Base-by-base conservation (phyloP, 2,329 filamentous ascomycete species). In the Colletotrichum camelliae region DNA sequence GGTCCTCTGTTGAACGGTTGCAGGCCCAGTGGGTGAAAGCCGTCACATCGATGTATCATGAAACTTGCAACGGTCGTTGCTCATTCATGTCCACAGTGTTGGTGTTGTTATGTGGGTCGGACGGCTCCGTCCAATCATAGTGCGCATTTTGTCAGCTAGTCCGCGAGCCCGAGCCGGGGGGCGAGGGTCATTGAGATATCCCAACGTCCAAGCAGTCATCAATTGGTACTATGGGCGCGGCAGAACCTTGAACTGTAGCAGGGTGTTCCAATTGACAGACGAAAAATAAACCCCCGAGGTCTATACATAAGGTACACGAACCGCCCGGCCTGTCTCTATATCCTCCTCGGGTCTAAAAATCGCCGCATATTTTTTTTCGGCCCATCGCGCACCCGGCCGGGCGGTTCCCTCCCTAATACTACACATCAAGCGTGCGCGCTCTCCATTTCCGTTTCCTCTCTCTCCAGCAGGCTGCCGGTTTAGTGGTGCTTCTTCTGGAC, bases 401-500 rank as follows among this genome's bases (percentile, higher is more conserved):
- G 72, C 74, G 74, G 55, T 75, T 66, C 57, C 52, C 66, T 71
- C 37, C 60, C 43, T 74, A 74, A 76, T 67, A 76, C 74, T 76
- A 75, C 72, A 76, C 67, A 70, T 73, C 74, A 67, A 64, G 66
- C 74, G 72, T 67, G 72, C 70, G 74, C 70, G 43, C 52, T 39
- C 31, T 69, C 65, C 52, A 21, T 24, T 16, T 35, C 31, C 60
- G 58, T 55, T n/a, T 29, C 31, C n/a, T 27, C 52, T 33, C 69
- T 39, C 69, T 64, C 24, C 24, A 27, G 24, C 24, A 27, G 64
- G 57, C 70, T 64, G 64, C 43, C 33, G 61, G 21, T 61, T 74
- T 77, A 78, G 77, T 78, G 77, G 83, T 89, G 86, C 83, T 85
- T 88, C 87, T 87, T 89, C 82, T 89, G 81, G 68, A 90, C 84